Base-by-base conservation (phyloP, 257 asterid genomes). In the Penstemon newberryi region DNA sequence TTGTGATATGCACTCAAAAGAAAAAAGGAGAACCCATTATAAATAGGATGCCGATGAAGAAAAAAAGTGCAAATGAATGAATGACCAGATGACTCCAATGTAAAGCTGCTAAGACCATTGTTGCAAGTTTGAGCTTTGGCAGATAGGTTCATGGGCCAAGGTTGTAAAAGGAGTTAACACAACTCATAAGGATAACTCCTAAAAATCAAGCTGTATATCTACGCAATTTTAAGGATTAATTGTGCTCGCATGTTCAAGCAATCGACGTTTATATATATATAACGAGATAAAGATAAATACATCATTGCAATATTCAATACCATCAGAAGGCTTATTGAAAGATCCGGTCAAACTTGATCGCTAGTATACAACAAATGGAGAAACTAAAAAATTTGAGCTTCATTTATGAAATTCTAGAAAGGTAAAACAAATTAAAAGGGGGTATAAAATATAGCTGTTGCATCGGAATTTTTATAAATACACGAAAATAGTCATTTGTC, bases 1-100 rank as follows among this genome's bases (percentile, higher is more conserved):
- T 70, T 55, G 9, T 50, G 56, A 63, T 15, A 73, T 19, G 52
- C 4, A 10, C 44, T 71, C 38, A 42, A 33, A 38, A 25, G 33
- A 2, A 25, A 44, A 51, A 19, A 41, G 65, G 63, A 50, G 57
- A 45, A 49, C 53, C 52, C 4, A 40, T 51, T 33, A 45, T 19
- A 3, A 45, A 49, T 50, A 51, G 57, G 57, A 70, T 63, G 69
- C 66, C 9, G 58, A 38, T 44, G 67, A 13, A 37, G 13, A 69
- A 55, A 8, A 44, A 61, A 70, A 44, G 53, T 60, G 50, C 57
- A 42, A 25, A 25, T 0, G 33, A 25, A 58, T 3, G 58, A 7
- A 53, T 33, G 66, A 25, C 38, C 49, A 77, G 58, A 57, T 13
- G 9, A 12, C 38, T 60, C 38, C 39, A 69, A 47, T 39, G 10